phyloP scores from a whole-genome alignment of 1,284 basidiomycete genomes.

The Trichosporon faecale region DNA sequence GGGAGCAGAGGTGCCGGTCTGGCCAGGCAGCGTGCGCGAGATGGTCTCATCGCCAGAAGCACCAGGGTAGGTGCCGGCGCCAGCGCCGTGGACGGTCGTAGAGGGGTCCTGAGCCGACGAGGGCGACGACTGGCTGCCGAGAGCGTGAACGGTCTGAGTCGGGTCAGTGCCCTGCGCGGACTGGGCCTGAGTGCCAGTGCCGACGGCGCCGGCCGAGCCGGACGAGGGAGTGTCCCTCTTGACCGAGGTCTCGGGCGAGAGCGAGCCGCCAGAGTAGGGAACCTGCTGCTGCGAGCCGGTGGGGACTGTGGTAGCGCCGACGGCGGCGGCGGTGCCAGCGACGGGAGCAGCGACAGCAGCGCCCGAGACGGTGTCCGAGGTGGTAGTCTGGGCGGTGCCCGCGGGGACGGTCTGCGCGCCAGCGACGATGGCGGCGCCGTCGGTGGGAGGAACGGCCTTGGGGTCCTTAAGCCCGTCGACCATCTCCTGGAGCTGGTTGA shows the following conservation, averaged over 20 bases:
- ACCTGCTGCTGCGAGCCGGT: not conserved
- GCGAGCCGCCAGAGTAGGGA: not conserved
- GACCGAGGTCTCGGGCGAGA: not conserved
- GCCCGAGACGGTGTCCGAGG: not conserved
- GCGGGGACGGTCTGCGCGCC: not conserved
- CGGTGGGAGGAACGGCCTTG: constrained; percentile 12
- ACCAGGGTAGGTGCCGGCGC: not conserved
- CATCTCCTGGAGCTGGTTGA: constrained; percentile 41
- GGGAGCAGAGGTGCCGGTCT: not conserved
- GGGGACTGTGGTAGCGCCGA: not conserved
- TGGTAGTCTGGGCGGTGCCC: constrained; percentile 14
- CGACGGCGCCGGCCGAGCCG: constrained; percentile 9
- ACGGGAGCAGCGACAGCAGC: not conserved
- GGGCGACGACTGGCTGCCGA: not conserved
- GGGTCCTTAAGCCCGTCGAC: constrained; percentile 36
- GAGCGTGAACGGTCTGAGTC: not conserved
- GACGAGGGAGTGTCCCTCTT: not conserved
- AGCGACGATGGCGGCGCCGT: not conserved
- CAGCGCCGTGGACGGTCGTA: not conserved
- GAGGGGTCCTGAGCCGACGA: not conserved
- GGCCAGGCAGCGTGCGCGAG: not conserved
- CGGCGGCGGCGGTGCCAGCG: not conserved
- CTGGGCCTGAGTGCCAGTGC: constrained; percentile 3
- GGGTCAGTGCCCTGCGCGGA: not conserved
- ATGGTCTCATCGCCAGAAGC: not conserved